phyloP scores from a whole-genome alignment of 2,329 filamentous ascomycete genomes.

The Scytalidium lignicola region DNA sequence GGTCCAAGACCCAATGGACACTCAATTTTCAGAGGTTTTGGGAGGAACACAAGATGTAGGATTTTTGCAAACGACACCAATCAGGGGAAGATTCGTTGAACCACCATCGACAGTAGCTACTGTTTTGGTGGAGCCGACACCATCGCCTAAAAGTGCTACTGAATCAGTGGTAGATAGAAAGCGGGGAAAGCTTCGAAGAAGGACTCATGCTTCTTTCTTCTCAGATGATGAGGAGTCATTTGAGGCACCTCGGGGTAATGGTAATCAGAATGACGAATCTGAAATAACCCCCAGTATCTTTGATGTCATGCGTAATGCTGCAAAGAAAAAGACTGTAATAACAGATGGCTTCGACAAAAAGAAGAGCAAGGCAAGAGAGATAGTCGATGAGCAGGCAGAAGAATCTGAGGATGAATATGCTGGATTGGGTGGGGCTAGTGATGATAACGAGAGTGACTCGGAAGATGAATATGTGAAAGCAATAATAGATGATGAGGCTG shows the following conservation, averaged over 20 bases:
- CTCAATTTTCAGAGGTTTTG: slow-evolving; percentile 64
- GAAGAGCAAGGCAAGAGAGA: slow-evolving; percentile 78
- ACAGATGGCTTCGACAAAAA: slow-evolving; percentile 70
- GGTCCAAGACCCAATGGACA: slow-evolving; percentile 38
- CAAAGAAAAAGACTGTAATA: slow-evolving; percentile 47
- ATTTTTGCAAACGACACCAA: slow-evolving; percentile 67
- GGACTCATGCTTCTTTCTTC: slow-evolving; percentile 36
- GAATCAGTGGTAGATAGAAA: slow-evolving; percentile 63
- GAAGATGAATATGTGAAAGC: slow-evolving; percentile 70
- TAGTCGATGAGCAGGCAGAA: slow-evolving; percentile 90
- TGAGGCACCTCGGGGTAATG: slow-evolving; percentile 14
- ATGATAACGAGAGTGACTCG: slow-evolving; percentile 78
- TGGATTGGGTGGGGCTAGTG: slow-evolving; percentile 82
- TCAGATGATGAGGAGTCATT: slow-evolving; percentile 29
- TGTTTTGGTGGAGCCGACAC: slow-evolving; percentile 42
- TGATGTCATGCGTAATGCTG: slow-evolving; percentile 61
- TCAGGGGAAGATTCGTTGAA: slow-evolving; percentile 61
- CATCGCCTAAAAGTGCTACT: slow-evolving; percentile 33
- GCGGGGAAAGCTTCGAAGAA: slow-evolving; percentile 51
- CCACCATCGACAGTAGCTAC: slow-evolving; percentile 67
- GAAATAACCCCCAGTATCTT: slow-evolving; percentile 31
- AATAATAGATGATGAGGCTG: slow-evolving; percentile 84
- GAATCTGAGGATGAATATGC: slow-evolving; percentile 99
- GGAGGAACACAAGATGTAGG: slow-evolving; percentile 79
- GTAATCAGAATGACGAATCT: slow-evolving; percentile 29